phyloP scores from a whole-genome alignment of 495 filamentous ascomycete genomes.

The Aspergillus panamensis region DNA sequence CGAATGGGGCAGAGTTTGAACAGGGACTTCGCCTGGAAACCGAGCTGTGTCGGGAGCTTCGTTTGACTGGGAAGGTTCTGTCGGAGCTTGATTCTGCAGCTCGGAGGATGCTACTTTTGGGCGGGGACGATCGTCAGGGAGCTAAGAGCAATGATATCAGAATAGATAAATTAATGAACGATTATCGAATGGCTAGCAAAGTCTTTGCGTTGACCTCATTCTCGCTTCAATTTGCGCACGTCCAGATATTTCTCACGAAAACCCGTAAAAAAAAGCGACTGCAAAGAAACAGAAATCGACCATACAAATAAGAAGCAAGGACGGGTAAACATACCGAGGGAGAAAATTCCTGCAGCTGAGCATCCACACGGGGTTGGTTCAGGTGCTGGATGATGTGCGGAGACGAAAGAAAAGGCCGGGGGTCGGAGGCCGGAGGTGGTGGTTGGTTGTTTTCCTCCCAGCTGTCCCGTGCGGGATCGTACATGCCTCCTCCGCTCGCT shows the following conservation, averaged over 20 bases:
- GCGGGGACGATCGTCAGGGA: conserved; percentile 7
- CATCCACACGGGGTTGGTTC: background rate
- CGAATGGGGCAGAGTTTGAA: background rate
- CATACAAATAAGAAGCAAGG: background rate
- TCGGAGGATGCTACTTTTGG: conserved; percentile 2
- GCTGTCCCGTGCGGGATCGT: conserved; percentile 44
- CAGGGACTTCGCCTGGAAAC: background rate
- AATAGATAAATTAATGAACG: background rate
- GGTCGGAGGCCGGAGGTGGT: background rate
- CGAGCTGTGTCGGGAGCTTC: conserved; percentile 1
- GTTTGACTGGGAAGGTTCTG: conserved; percentile 1
- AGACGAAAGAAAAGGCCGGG: background rate
- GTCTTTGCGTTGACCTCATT: no score
- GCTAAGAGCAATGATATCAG: conserved; percentile 6
- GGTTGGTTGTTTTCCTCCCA: conserved; percentile 20
- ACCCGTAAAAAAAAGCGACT: background rate
- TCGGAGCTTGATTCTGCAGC: conserved; percentile 1
- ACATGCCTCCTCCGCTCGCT: conserved; percentile 28
- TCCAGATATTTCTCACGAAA: background rate
- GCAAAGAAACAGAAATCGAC: background rate
- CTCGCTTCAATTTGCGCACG: no score
- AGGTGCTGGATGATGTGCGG: background rate
- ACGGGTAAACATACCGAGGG: conserved; percentile 13
- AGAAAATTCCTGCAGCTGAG: conserved; percentile 2
- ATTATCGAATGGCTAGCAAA: no score